phyloP scores from a whole-genome alignment of 2,329 filamentous ascomycete genomes.

The Aspergillus amoenus region DNA sequence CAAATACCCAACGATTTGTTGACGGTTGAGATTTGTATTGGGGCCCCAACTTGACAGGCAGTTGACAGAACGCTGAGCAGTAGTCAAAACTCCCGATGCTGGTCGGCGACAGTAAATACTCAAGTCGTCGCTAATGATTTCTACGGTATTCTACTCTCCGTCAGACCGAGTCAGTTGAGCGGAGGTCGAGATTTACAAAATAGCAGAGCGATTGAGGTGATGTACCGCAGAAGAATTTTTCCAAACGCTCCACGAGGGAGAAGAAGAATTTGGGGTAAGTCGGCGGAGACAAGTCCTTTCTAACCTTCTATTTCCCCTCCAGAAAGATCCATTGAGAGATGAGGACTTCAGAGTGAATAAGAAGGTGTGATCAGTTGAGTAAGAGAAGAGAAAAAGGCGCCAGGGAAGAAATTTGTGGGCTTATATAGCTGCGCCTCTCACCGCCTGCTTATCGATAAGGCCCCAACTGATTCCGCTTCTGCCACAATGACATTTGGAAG shows the following conservation, averaged over 20 bases:
- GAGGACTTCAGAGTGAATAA: slow-evolving; percentile 49
- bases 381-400: slow-evolving; percentile 31
- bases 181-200: neutral
- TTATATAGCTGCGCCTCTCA: slow-evolving; percentile 24
- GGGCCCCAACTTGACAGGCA: neutral
- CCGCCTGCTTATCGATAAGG: slow-evolving; percentile 37
- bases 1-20: neutral
- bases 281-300: slow-evolving; percentile 34
- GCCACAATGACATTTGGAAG: neutral
- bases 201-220: slow-evolving; percentile 12
- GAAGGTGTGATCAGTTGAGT: slow-evolving; percentile 43
- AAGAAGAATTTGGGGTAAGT: slow-evolving; percentile 48
- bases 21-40: neutral
- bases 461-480: neutral
- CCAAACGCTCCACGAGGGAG: slow-evolving; percentile 45
- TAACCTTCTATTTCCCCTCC: slow-evolving; percentile 51
- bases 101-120: neutral
- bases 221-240: slow-evolving; percentile 48
- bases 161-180: neutral
- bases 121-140: neutral
- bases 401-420: slow-evolving; percentile 20
- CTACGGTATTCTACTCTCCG: neutral
- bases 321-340: slow-evolving; percentile 38
- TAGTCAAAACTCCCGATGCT: neutral
- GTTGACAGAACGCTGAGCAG: too few relatives aligned